Evolutionary conservation across 225 moss, liverwort and hornwort species (phyloP).

Genomic region (Polytrichum formosum): DNA sequence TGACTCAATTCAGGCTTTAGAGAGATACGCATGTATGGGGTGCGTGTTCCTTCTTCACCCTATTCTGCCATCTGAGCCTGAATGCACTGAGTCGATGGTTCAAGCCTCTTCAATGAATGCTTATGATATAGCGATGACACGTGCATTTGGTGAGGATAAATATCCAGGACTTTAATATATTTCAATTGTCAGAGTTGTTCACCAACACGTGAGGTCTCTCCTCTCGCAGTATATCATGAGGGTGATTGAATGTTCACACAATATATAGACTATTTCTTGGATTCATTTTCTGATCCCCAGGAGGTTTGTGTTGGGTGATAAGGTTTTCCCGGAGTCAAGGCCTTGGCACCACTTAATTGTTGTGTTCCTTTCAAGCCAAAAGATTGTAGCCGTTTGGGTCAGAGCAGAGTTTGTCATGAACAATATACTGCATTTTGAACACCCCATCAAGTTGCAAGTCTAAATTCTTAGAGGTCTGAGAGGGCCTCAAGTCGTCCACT

Average conservation of each 20-base stretch:
- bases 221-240: not conserved
- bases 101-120: too few relatives aligned
- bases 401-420: too few relatives aligned
- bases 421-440: too few relatives aligned
- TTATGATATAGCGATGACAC: too few relatives aligned
- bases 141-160: not conserved
- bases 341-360: too few relatives aligned
- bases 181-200: not conserved
- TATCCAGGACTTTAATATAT: not conserved
- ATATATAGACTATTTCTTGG: not conserved
- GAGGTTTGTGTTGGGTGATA: too few relatives aligned
- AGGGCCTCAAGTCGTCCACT: too few relatives aligned
- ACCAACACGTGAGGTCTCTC: not conserved
- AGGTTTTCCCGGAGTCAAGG: too few relatives aligned
- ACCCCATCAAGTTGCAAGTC: too few relatives aligned
- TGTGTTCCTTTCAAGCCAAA: too few relatives aligned
- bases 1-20: conserved; percentile 18
- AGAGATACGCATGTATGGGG: conserved; percentile 44
- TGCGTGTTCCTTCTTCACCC: conserved; percentile 17
- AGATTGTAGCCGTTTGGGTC: too few relatives aligned
- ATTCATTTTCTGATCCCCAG: not conserved
- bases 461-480: too few relatives aligned
- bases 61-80: not conserved
- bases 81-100: not conserved
- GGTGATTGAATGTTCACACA: not conserved